These are phyloP conservation scores for Aspergillus bertholletiae DNA, from an alignment of 495 filamentous ascomycete species.

Conservation along the genomic window DNA sequence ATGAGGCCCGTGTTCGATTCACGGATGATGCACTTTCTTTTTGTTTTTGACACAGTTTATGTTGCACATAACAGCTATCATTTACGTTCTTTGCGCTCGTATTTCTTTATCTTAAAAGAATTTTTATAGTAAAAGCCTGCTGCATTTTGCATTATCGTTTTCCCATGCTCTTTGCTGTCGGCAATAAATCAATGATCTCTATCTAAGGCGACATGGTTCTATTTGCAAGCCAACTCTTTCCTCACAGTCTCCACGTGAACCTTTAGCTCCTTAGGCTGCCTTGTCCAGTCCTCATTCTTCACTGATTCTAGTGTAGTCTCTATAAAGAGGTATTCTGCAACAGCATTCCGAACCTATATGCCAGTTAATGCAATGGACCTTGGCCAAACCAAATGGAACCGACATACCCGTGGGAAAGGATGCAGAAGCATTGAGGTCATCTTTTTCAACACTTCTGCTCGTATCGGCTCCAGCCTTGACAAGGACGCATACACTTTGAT, in stretches of 20 bases:
- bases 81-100: too few species aligned
- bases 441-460: constrained; percentile 49
- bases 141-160: too few species aligned
- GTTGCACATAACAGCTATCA: too few species aligned
- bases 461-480: constrained; percentile 33
- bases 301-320: constrained; percentile 30
- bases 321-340: constrained; percentile 38
- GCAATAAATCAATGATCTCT: too few species aligned
- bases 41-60: too few species aligned
- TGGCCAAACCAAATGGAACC: not conserved
- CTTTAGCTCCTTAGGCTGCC: constrained; percentile 36
- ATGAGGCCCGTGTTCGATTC: constrained; percentile 59
- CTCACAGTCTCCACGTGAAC: constrained; percentile 31
- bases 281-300: constrained; percentile 42
- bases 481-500: constrained; percentile 73
- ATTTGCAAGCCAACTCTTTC: constrained; percentile 11
- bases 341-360: constrained; percentile 31
- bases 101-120: too few species aligned
- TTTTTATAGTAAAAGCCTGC: too few species aligned
- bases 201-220: not conserved
- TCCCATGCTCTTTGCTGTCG: too few species aligned
- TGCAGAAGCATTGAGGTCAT: constrained; percentile 58
- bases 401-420: constrained; percentile 58
- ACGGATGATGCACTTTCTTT: constrained; percentile 49
- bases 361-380: not conserved